phyloP scores from a whole-genome alignment of 2,329 filamentous ascomycete genomes.

The Monilinia aucupariae region DNA sequence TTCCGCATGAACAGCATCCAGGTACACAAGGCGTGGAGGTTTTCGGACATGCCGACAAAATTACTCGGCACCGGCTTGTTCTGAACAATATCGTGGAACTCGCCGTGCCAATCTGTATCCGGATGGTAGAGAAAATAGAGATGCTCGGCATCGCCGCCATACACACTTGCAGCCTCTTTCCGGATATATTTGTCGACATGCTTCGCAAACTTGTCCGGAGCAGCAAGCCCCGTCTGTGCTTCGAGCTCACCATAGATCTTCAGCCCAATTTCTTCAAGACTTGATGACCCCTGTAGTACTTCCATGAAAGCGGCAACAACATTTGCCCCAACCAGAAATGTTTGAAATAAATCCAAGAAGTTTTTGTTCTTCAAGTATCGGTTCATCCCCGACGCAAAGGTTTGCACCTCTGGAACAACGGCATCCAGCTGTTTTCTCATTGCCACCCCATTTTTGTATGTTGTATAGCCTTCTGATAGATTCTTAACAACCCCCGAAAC shows the following conservation, averaged over 20 bases:
- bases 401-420: conserved; percentile 15
- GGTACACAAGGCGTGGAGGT: conserved; percentile 39
- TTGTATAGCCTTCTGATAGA: conserved; percentile 17
- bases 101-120: conserved; percentile 41
- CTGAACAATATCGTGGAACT: conserved; percentile 38
- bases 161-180: conserved; percentile 17
- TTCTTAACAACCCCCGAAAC: conserved; percentile 14
- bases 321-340: conserved; percentile 15
- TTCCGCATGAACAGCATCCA: conserved; percentile 35
- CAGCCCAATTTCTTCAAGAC: conserved; percentile 14
- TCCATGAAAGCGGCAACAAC: conserved; percentile 17
- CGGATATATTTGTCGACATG: conserved; percentile 20
- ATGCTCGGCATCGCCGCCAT: conserved; percentile 30
- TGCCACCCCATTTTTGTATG: conserved; percentile 17
- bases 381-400: conserved; percentile 13
- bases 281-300: conserved; percentile 12
- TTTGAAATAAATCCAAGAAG: conserved; percentile 13
- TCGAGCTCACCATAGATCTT: conserved; percentile 17
- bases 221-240: conserved; percentile 19
- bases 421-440: conserved; percentile 15
- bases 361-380: conserved; percentile 18
- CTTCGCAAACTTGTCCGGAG: conserved; percentile 20
- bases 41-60: conserved; percentile 40
- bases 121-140: conserved; percentile 41
- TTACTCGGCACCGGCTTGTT: conserved; percentile 35